Conservation (phyloP, 306 rosid genomes). For the Ammopiptanthus mongolicus region DNA sequence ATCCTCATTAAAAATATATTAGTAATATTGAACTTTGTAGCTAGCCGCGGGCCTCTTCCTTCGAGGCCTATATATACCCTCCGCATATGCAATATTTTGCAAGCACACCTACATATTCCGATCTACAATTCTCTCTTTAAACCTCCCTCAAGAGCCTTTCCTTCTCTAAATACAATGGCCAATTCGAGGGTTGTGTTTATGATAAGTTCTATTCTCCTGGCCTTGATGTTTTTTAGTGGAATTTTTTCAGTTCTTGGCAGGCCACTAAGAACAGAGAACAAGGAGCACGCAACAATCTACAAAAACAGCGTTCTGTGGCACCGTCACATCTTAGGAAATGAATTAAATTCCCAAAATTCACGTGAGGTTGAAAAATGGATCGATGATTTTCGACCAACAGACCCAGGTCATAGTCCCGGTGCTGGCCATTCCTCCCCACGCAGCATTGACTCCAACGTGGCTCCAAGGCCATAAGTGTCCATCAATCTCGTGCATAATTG, state of each 20-base stretch:
- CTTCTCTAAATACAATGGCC: constrained; percentile 35
- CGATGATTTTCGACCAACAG: constrained; percentile 62
- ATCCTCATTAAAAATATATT: background rate
- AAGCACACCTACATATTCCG: background rate
- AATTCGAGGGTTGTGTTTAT: constrained; percentile 26
- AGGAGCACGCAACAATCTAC: background rate
- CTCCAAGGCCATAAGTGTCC: constrained; percentile 25
- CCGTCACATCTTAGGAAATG: constrained; percentile 15
- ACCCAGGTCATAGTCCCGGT: constrained; percentile 89
- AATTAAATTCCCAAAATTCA: background rate
- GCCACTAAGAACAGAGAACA: constrained; percentile 10
- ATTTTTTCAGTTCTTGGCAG: constrained; percentile 33
- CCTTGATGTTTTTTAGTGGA: constrained; percentile 21
- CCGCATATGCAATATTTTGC: background rate
- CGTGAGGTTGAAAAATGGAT: background rate
- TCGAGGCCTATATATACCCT: constrained; percentile 46
- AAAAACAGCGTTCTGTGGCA: constrained; percentile 3
- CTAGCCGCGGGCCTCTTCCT: background rate
- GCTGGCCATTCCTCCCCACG: constrained; percentile 63
- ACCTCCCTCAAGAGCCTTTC: background rate
- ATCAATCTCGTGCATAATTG: background rate
- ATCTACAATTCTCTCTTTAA: background rate
- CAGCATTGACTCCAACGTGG: background rate
- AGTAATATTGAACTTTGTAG: background rate
- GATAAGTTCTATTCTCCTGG: constrained; percentile 25